Base-by-base conservation (phyloP, 495 filamentous ascomycete species). In the Penicillium cinerascens region DNA sequence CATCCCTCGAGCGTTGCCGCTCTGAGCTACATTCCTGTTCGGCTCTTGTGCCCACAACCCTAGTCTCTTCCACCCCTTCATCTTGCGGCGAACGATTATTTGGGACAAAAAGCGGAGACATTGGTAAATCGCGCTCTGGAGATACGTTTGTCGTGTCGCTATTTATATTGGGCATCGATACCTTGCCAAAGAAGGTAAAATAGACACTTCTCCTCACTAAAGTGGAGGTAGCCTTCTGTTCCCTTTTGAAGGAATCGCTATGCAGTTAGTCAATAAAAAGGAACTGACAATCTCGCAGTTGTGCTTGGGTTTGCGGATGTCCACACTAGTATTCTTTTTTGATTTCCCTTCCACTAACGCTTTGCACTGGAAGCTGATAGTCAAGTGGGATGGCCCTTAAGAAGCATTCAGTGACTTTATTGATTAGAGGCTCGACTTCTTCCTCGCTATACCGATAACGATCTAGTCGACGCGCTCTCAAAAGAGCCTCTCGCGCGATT, bases 381-480 rank as follows among this genome's bases (percentile, higher is more conserved):
- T 58, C 50, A 41, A 52, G 49, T 21, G 36, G 50, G 21, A 39
- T 54, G 7, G 55, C 55, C 36, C 42, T 33, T 15, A 50, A 42
- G 46, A 70, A 60, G 49, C 49, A 61, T 17, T 61, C 52, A 26
- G 21, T 49, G 36, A 70, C 58, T 48, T 49, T 44, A 18, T 27
- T 33, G 41, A 69, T 48, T 15, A 67, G 45, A 37, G 47, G 42
- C 29, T 67, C 57, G 44, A 70, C 50, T 29, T 45, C 47, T 33
- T 33, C 50, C 9, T 41, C 26, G 44, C 65, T 49, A 45, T 68
- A 73, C 16, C 52, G 55, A 49, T 63, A 73, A 39, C 44, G 51
- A 57, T 60, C 55, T 20, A 59, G 64, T 55, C 58, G 55, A 16
- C 66, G 58, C 49, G 69, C 66, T 46, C 63, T 56, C 27, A 71